Evolutionary conservation across 202 grass and related monocot species (phyloP).

Genomic region (Digitaria exilis): DNA sequence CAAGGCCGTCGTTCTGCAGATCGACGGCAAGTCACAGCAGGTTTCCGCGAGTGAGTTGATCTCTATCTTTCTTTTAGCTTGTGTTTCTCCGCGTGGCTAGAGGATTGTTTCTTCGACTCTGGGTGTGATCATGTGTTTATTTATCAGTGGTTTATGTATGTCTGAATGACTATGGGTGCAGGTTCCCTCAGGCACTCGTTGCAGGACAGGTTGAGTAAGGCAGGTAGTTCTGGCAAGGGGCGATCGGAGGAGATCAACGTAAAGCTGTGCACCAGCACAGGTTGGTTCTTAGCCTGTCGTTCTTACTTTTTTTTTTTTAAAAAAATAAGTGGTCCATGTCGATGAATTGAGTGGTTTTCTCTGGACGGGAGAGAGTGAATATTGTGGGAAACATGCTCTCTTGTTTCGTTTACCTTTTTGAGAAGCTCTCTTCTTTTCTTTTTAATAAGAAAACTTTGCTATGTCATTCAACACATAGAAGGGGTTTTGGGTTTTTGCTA

Average conservation of each 20-base stretch:
- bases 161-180: slow-evolving; percentile 41
- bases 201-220: slow-evolving; percentile 68
- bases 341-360: not conserved
- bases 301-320: not conserved
- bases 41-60: slow-evolving; percentile 88
- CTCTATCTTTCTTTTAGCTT: not conserved
- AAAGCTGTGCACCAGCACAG: slow-evolving; percentile 62
- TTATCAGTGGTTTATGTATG: not conserved
- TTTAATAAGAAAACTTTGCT: not conserved
- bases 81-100: not conserved
- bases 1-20: slow-evolving; percentile 67
- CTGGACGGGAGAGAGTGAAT: too few relatives aligned
- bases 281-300: slow-evolving; percentile 23
- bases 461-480: not conserved
- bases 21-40: slow-evolving; percentile 86
- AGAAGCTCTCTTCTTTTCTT: not conserved
- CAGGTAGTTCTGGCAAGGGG: slow-evolving; percentile 36
- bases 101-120: not conserved
- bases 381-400: not conserved
- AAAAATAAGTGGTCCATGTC: too few relatives aligned
- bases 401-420: not conserved
- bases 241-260: slow-evolving; percentile 58
- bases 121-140: not conserved
- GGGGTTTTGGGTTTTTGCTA: not conserved
- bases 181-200: slow-evolving; percentile 78